Evolutionary conservation across 2,329 filamentous ascomycete species (phyloP), one percentile per base, ranked within the genome.

Genomic region (Exophiala sp.): DNA sequence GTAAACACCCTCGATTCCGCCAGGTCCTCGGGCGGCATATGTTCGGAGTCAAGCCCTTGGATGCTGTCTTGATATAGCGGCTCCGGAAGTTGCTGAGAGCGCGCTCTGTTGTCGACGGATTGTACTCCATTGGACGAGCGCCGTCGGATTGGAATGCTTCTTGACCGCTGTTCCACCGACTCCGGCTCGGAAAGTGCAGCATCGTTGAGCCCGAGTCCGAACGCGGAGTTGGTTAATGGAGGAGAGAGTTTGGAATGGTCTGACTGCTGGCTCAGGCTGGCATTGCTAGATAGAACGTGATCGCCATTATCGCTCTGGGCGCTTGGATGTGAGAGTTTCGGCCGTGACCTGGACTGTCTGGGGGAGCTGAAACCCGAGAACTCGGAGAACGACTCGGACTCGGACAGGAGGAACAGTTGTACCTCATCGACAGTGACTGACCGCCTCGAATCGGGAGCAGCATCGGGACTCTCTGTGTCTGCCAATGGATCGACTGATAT

Each of bases 1-100:
- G 69, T 71, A 49, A 73, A 75, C 39, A 73, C 58, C 53, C 64
- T 72, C 2, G 73, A 75, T 50, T 73, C 67, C 5, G 67, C 64
- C n/a, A 75, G 65, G 23, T 72, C 67, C 40, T 66, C 66, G 1
- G 46, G 35, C 8, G 32, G 34, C 21, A 9, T 6, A 6, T 29
- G 27, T 21, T 43, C 18, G 10, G 14, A 21, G 3, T 14, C 10
- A 9, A 18, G 6, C 11, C 9, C 14, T 46, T 43, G 22, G 10
- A 27, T 22, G 29, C 19, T 38, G 7, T 23, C 21, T 24, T 45
- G 19, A 18, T 30, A 18, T 13, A 24, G 13, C 11, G 46, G 34
- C 13, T 38, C 43, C 2, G 41, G 21, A 9, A 43, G 14, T 37
- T 45, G 43, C 39, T 54, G 41, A 18, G 52, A 49, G 35, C 43